These are phyloP conservation scores for Oryza rufipogon DNA, from an alignment of 176 grass and related monocot species.

Conservation along the genomic window DNA sequence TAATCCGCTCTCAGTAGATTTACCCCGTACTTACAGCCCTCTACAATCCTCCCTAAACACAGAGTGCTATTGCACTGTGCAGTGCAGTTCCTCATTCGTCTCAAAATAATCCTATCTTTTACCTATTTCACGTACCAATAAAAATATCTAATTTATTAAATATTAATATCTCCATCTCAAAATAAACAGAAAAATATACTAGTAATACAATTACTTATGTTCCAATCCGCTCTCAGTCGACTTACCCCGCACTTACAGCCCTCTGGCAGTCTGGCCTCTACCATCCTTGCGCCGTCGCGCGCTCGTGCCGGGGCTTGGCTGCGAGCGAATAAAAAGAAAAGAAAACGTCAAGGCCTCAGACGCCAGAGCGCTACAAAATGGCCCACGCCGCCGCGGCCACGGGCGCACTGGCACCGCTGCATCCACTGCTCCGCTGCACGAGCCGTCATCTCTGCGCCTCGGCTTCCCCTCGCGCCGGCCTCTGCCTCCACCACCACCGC, in stretches of 20 bases:
- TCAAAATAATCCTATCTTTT: too few relatives aligned
- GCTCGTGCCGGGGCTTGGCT: not conserved
- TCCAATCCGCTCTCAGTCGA: too few relatives aligned
- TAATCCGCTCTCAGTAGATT: too few relatives aligned
- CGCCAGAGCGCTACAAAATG: slow-evolving; percentile 25
- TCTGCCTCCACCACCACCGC: not conserved
- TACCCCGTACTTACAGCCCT: too few relatives aligned
- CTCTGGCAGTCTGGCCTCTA: not conserved
- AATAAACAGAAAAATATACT: too few relatives aligned
- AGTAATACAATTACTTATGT: too few relatives aligned
- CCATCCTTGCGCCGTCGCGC: not conserved
- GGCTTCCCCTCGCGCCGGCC: not conserved
- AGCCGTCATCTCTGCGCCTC: not conserved
- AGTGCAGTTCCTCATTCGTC: too few relatives aligned
- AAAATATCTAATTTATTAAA: too few relatives aligned
- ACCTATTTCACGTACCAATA: too few relatives aligned
- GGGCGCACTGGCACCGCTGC: slow-evolving; percentile 4
- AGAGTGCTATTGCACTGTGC: too few relatives aligned
- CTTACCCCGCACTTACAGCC: not conserved
- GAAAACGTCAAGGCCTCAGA: not conserved
- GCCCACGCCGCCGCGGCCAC: slow-evolving; percentile 22
- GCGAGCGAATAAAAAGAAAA: not conserved
- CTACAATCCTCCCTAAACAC: too few relatives aligned
- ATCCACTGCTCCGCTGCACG: not conserved
- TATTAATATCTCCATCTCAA: too few relatives aligned